Evolutionary conservation across 1,139 yeast genomes (phyloP).

Genomic region (Debaryomyces subglobosus): DNA sequence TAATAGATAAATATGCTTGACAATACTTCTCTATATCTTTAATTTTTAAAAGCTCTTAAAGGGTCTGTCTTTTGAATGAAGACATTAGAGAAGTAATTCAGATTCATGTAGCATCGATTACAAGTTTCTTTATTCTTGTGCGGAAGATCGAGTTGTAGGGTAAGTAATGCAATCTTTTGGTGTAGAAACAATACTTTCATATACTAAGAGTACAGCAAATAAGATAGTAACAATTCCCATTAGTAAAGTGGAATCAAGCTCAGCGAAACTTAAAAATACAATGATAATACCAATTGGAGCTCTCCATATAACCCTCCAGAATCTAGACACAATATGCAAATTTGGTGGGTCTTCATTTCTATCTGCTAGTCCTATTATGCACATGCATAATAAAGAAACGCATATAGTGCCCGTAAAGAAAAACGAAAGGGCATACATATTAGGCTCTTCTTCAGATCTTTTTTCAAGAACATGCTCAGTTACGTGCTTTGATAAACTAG

Average conservation of each 20-base stretch:
- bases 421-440: slow-evolving; percentile 43
- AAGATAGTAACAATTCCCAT: slow-evolving; percentile 48
- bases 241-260: slow-evolving; percentile 42
- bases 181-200: slow-evolving; percentile 36
- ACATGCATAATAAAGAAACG: slow-evolving; percentile 39
- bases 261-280: slow-evolving; percentile 49
- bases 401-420: slow-evolving; percentile 55
- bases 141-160: neutral
- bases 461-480: slow-evolving; percentile 11
- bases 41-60: too few relatives aligned
- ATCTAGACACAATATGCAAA: slow-evolving; percentile 32
- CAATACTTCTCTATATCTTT: too few relatives aligned
- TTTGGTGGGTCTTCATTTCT: slow-evolving; percentile 37
- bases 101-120: too few relatives aligned
- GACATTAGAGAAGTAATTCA: too few relatives aligned
- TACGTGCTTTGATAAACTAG: slow-evolving; percentile 12
- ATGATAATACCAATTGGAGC: slow-evolving; percentile 42
- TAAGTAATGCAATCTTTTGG: slow-evolving; percentile 22
- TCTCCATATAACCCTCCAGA: slow-evolving; percentile 45
- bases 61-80: too few relatives aligned
- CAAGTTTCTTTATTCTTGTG: neutral
- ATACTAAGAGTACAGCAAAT: slow-evolving; percentile 33
- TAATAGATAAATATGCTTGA: too few relatives aligned
- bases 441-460: slow-evolving; percentile 26
- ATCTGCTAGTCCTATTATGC: slow-evolving; percentile 43